Conservation (phyloP, 345 rosid genomes). For the Rubroshorea leprosula region DNA sequence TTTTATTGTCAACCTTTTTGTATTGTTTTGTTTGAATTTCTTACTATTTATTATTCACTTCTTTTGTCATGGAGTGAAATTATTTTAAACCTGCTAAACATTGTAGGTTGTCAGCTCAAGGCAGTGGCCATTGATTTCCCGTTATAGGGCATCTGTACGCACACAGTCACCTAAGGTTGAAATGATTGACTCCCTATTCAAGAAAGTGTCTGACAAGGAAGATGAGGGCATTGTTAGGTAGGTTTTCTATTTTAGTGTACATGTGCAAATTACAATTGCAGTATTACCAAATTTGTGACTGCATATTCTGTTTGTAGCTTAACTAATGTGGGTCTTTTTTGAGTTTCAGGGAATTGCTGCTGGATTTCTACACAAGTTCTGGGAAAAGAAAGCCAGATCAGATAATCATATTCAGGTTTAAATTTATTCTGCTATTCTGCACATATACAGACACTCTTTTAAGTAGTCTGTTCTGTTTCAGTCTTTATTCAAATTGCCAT, state of each 20-base stretch:
- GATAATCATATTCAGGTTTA: conserved; percentile 80
- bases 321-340: neutral
- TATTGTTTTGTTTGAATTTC: neutral
- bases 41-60: neutral
- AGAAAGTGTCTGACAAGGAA: conserved; percentile 47
- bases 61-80: neutral
- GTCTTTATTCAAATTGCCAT: too few relatives aligned
- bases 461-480: too few relatives aligned
- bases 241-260: neutral
- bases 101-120: conserved; percentile 74
- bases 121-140: conserved; percentile 80
- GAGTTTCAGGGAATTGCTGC: conserved; percentile 62
- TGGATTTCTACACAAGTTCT: conserved; percentile 77
- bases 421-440: neutral
- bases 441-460: too few relatives aligned
- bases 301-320: neutral
- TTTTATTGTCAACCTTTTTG: neutral
- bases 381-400: conserved; percentile 86
- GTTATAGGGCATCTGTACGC: conserved; percentile 81
- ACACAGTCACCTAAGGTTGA: conserved; percentile 84
- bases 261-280: neutral
- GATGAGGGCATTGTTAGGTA: conserved; percentile 78
- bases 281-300: neutral
- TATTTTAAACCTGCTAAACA: neutral
- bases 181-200: conserved; percentile 74